Percentiles rank a stretch among this genome's conserved stretches.
These are phyloP conservation scores for Saccharum spontaneum DNA, from an alignment of 176 grass and related monocot genomes.

Conservation along the genomic window DNA sequence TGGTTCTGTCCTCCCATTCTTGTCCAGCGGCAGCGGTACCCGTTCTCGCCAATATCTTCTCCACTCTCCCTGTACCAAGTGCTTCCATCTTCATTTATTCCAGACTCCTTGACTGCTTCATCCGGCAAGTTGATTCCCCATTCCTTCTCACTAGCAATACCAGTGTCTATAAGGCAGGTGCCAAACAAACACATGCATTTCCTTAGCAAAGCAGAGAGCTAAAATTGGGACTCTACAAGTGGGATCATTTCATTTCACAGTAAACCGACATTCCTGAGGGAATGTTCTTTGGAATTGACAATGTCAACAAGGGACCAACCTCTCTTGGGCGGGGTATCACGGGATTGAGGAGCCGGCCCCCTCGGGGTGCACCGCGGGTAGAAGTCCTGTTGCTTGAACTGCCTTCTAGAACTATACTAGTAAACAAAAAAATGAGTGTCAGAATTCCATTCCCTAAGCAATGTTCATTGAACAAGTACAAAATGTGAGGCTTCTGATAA, in stretches of 20 bases:
- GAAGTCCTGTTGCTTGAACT: conserved; percentile 65
- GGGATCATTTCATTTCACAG: conserved; percentile 7
- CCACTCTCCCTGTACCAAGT: conserved; percentile 93
- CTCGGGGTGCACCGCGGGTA: conserved; percentile 65
- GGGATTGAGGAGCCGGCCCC: conserved; percentile 81
- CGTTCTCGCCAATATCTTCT: conserved; percentile 80
- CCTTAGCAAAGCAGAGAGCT: conserved; percentile 39
- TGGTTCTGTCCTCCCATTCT: conserved; percentile 87
- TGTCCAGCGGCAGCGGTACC: conserved; percentile 84
- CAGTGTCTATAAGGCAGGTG: conserved; percentile 87
- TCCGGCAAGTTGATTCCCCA: conserved; percentile 98
- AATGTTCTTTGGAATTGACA: background rate
- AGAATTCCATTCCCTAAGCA: background rate
- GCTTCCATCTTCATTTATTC: conserved; percentile 86
- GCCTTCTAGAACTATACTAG: conserved; percentile 65
- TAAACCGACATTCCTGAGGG: background rate
- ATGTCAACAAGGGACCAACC: conserved; percentile 50
- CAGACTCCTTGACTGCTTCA: conserved; percentile 78
- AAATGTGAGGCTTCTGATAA: conserved; percentile 17
- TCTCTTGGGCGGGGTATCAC: conserved; percentile 91
- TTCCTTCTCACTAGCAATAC: conserved; percentile 99
- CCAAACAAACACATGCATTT: conserved; percentile 60
- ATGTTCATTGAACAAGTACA: conserved; percentile 13
- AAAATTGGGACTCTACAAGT: background rate
- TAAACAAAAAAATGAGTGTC: conserved; percentile 14